phyloP scores from a whole-genome alignment of 2,329 filamentous ascomycete genomes.

The Ophiostoma pallidulum region DNA sequence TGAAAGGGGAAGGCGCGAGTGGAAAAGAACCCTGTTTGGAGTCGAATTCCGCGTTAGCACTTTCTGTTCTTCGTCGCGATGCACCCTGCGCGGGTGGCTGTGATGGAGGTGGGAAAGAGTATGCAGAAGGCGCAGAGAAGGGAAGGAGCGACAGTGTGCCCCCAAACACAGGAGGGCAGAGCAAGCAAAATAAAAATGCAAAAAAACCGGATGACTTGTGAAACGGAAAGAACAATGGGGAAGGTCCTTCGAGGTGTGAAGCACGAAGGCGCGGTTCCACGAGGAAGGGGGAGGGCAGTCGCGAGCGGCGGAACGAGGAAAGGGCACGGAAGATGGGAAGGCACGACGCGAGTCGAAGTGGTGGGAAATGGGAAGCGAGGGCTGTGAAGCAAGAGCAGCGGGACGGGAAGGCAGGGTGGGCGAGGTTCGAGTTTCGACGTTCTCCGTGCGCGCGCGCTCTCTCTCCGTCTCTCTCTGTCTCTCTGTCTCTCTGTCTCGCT shows the following conservation, averaged over 20 bases:
- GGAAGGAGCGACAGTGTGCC: no score
- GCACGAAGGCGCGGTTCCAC: neutral
- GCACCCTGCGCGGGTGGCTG: neutral
- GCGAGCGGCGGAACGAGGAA: neutral
- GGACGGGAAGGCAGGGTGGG: neutral
- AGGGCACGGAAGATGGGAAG: neutral
- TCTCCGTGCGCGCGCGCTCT: no score
- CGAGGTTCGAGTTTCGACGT: neutral
- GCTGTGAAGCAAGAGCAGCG: neutral
- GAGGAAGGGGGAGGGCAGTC: neutral
- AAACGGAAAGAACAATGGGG: conserved; percentile 3
- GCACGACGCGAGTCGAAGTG: neutral
- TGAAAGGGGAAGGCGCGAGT: conserved; percentile 4
- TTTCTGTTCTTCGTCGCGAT: conserved; percentile 1
- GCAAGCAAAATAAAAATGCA: neutral
- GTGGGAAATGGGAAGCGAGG: neutral
- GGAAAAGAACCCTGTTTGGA: neutral
- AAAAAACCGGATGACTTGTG: neutral
- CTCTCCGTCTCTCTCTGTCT: neutral
- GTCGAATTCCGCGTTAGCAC: conserved; percentile 2
- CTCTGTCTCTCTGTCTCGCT: neutral
- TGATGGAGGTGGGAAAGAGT: neutral
- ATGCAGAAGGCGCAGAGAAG: no score
- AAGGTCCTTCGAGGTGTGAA: neutral
- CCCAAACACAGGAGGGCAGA: no score